Evolutionary conservation across 768 basidiomycete species (phyloP).

Genomic region (Panaeolus papilionaceus): DNA sequence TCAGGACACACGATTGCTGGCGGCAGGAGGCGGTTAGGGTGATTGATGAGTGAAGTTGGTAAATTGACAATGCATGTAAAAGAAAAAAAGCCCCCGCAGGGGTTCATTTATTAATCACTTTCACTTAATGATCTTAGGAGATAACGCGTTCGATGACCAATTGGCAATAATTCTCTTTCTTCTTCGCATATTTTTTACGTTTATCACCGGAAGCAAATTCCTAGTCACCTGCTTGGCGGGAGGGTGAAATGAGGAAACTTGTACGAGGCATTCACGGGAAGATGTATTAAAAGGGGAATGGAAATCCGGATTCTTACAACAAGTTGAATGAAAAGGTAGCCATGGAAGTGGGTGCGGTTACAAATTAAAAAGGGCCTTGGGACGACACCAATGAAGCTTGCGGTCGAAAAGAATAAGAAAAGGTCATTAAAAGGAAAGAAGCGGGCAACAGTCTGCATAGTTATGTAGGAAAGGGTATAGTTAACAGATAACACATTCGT

Average conservation of each 20-base stretch:
- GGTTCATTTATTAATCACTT: not conserved
- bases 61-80: not conserved
- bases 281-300: not conserved
- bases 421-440: not conserved
- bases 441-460: not conserved
- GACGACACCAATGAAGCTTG: not conserved
- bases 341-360: not conserved
- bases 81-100: not conserved
- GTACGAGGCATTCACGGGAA: not conserved
- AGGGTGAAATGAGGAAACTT: not conserved
- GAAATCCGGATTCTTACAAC: conserved; percentile 10
- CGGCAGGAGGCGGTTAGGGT: conserved; percentile 10
- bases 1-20: not conserved
- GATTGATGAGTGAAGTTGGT: not conserved
- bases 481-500: conserved; percentile 81
- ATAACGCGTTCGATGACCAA: not conserved
- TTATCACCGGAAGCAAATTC: conserved; percentile 10
- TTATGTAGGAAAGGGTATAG: conserved; percentile 14
- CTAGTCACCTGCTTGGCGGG: not conserved
- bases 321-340: conserved; percentile 4
- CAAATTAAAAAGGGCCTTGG: conserved; percentile 10
- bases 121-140: not conserved
- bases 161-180: not conserved
- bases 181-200: conserved; percentile 1
- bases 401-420: not conserved